Evolutionary conservation across 2,329 filamentous ascomycete species (phyloP).

Genomic region (Fragosphaeria purpurea): DNA sequence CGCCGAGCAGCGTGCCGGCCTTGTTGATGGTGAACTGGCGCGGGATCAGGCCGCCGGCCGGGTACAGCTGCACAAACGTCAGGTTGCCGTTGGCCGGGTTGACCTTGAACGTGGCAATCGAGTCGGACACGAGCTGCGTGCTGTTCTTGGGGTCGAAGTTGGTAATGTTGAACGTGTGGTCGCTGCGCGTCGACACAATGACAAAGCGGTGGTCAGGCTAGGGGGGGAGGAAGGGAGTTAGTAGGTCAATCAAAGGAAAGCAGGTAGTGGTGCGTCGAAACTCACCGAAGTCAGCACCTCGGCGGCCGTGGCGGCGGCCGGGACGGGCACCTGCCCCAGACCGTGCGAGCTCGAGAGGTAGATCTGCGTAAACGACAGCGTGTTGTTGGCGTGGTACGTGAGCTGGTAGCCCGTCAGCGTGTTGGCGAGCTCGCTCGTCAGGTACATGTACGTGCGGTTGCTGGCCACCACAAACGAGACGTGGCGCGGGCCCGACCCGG

Average conservation of each 20-base stretch:
- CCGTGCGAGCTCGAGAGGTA: slow-evolving; percentile 41
- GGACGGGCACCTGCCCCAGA: slow-evolving; percentile 25
- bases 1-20: slow-evolving; percentile 52
- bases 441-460: slow-evolving; percentile 43
- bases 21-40: slow-evolving; percentile 59
- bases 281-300: slow-evolving; percentile 51
- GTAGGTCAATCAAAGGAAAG: neutral
- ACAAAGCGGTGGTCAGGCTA: slow-evolving; percentile 53
- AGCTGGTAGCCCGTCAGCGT: slow-evolving; percentile 47
- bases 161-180: slow-evolving; percentile 40
- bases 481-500: slow-evolving; percentile 57
- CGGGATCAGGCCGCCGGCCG: slow-evolving; percentile 55
- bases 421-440: slow-evolving; percentile 52
- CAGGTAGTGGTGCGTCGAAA: slow-evolving; percentile 4
- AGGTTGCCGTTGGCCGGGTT: slow-evolving; percentile 44
- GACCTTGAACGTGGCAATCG: slow-evolving; percentile 53
- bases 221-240: neutral
- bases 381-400: slow-evolving; percentile 33
- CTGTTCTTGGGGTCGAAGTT: slow-evolving; percentile 34
- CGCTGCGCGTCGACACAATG: slow-evolving; percentile 58
- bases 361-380: slow-evolving; percentile 34
- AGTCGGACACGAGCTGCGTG: slow-evolving; percentile 46
- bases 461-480: slow-evolving; percentile 42
- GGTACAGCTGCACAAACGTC: slow-evolving; percentile 43
- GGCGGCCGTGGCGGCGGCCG: slow-evolving; percentile 35